Conservation (phyloP, 116 monocot species). For the Posidonia oceanica region DNA sequence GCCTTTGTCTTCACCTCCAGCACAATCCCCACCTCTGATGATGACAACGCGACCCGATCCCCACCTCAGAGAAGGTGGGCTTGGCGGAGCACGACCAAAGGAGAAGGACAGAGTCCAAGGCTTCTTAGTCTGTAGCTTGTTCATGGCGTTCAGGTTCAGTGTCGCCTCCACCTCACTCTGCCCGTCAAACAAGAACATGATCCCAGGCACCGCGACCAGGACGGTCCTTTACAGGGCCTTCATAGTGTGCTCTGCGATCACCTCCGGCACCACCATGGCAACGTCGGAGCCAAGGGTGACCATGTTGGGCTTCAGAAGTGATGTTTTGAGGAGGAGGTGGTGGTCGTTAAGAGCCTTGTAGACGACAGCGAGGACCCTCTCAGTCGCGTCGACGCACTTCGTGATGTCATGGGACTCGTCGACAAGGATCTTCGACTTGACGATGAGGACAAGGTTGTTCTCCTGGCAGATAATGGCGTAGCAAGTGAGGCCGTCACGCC, state of each 20-base stretch:
- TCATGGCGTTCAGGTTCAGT: conserved; percentile 28
- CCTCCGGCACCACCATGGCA: conserved; percentile 12
- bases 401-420: too few species aligned
- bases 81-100: conserved; percentile 20
- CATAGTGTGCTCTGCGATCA: conserved; percentile 27
- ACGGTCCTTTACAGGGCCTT: conserved; percentile 19
- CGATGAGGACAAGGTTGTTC: conserved; percentile 9
- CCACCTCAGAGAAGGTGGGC: too few species aligned
- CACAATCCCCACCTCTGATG: too few species aligned
- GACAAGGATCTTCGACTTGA: neutral
- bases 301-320: conserved; percentile 46
- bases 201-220: conserved; percentile 24
- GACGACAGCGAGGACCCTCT: too few species aligned
- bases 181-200: conserved; percentile 35
- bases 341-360: too few species aligned
- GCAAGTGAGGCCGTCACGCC: too few species aligned
- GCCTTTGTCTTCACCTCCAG: too few species aligned
- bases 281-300: conserved; percentile 28
- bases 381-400: too few species aligned
- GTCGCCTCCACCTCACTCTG: conserved; percentile 42
- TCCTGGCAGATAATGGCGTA: too few species aligned
- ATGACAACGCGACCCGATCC: too few species aligned
- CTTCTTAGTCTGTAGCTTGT: conserved; percentile 21
- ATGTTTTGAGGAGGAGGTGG: conserved; percentile 1
- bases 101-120: conserved; percentile 35